A percentile compares a stretch with the other conserved stretches of the same genome.
These are phyloP conservation scores for Eucalyptus cloeziana DNA, from an alignment of 345 rosid genomes.

Conservation along the genomic window DNA sequence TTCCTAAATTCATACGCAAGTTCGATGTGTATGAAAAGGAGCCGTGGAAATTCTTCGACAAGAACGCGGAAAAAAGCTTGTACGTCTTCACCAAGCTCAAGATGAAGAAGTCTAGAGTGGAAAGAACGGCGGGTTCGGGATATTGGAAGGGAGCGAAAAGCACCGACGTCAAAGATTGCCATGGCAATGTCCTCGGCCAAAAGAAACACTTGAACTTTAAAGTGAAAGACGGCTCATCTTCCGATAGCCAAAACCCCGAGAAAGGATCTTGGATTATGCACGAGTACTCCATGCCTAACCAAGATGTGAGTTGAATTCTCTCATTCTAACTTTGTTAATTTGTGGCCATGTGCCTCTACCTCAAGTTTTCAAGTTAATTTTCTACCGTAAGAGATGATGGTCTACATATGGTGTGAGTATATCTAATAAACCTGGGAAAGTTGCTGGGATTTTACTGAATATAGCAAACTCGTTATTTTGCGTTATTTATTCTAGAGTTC, in stretches of 20 bases:
- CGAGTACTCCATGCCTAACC: background rate
- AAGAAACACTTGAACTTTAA: background rate
- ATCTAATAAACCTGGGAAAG: background rate
- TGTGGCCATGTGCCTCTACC: background rate
- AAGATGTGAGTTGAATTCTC: background rate
- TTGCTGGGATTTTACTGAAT: background rate
- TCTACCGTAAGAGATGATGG: background rate
- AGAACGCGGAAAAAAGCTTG: background rate
- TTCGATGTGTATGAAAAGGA: background rate
- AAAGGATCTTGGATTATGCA: background rate
- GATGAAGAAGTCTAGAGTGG: background rate
- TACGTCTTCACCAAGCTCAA: background rate
- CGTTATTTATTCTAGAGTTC: fast-evolving
- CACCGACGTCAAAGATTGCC: background rate
- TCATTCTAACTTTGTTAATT: background rate
- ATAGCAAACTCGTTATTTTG: background rate
- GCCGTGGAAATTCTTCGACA: background rate
- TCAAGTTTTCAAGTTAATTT: background rate
- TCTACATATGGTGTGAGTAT: background rate
- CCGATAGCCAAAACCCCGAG: fast-evolving
- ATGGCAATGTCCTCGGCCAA: background rate
- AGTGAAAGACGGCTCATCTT: background rate
- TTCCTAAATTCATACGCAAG: background rate
- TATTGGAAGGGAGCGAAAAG: background rate
- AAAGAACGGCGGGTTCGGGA: background rate